Conservation (phyloP, 805 yeast species). For the Sugiyamaella smithiae region DNA sequence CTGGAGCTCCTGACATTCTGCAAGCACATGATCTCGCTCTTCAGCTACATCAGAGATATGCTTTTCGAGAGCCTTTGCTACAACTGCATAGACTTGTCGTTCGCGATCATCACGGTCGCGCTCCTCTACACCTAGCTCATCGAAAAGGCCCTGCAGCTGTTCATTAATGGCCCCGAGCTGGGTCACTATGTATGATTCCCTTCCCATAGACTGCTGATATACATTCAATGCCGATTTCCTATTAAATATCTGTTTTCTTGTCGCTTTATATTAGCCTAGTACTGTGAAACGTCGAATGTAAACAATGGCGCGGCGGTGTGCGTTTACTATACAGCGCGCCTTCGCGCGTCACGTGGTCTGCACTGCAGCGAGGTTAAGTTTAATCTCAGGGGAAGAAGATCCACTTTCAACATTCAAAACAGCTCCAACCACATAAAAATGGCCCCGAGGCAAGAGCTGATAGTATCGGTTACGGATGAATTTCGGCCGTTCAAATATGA, state of each 20-base stretch:
- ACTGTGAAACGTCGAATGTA: too few relatives aligned
- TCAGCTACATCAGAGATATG: slow-evolving; percentile 28
- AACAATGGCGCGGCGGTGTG: too few relatives aligned
- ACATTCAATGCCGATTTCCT: background rate
- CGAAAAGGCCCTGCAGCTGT: slow-evolving; percentile 29
- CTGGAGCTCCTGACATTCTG: slow-evolving; percentile 25
- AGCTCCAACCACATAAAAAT: too few relatives aligned
- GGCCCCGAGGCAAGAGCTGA: too few relatives aligned
- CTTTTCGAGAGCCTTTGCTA: slow-evolving; percentile 29
- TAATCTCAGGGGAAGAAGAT: too few relatives aligned
- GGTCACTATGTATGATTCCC: slow-evolving; percentile 26
- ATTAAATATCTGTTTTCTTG: background rate
- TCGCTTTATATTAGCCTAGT: background rate
- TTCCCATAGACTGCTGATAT: background rate
- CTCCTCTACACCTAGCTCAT: slow-evolving; percentile 24
- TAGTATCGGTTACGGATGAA: background rate
- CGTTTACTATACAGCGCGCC: too few relatives aligned
- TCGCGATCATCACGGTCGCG: slow-evolving; percentile 28
- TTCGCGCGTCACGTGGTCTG: too few relatives aligned
- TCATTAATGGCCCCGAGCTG: slow-evolving; percentile 28
- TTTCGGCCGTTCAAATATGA: slow-evolving; percentile 13
- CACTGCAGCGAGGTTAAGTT: too few relatives aligned
- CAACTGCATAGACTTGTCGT: slow-evolving; percentile 26
- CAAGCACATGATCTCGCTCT: slow-evolving; percentile 27
- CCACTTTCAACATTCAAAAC: too few relatives aligned